Base-by-base conservation (phyloP, 2,329 filamentous ascomycete species). In the Thermothelomyces thermophilus region DNA sequence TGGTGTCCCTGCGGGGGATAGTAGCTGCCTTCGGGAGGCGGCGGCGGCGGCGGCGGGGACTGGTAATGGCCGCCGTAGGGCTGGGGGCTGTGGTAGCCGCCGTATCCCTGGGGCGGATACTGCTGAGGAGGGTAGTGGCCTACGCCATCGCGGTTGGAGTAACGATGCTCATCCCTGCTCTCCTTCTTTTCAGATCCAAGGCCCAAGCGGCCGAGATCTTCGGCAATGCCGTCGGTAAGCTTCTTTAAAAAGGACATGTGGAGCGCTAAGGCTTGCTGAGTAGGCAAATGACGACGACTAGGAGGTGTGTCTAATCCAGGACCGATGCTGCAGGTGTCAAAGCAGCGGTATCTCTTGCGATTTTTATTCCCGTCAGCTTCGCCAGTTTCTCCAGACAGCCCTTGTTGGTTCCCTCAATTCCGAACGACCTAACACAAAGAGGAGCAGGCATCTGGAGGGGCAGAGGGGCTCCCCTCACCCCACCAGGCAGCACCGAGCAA, bases 201-300 rank as follows among this genome's bases (percentile, higher is more conserved):
- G 34, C 52, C 55, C 28, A 60, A 35, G 19, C 44, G 43, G 37
- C 47, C 42, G 14, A 75, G 64, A 55, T 71, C 70, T 54, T 73
- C 46, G 30, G 37, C 70, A 20, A 70, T 64, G 46, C 68, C 62
- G 30, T 64, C 63, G 43, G 60, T 59, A 19, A 68, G 58, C 48
- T 66, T 68, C 54, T 62, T 63, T 48, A 69, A 64, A 49, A 68
- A 67, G 8, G 66, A 67, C 66, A 68, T 69, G 41, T 8, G 22
- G 43, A 9, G 26, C 36, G 40, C 20, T 16, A 16, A 5, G 30
- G 30, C 16, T 14, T 3, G 19, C 20, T 26, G 4, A 22, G 16
- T 16, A 17, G 20, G 36, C 40, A 14, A 43, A 14, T 7, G 5
- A 14, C 13, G 6, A 28, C 4, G n/a, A 16, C 30, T 9, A 17